These are phyloP conservation scores for Lasiosphaeria ovina DNA, from an alignment of 495 filamentous ascomycete genomes.

Conservation along the genomic window DNA sequence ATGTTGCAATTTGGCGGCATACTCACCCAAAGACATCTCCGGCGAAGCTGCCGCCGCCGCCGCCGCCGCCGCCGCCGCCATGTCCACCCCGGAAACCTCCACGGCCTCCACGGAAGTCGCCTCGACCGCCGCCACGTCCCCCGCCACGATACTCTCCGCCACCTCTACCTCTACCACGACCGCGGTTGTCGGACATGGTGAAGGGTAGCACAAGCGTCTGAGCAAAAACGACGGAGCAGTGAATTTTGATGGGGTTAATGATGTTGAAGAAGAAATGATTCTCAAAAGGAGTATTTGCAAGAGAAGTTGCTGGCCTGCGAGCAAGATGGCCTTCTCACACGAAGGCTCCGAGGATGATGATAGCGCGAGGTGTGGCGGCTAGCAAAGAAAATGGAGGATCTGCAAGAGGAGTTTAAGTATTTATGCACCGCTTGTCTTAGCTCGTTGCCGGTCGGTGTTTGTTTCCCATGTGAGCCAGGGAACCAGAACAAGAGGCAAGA, in stretches of 20 bases:
- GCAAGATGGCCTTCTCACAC: too few species aligned
- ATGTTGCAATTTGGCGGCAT: not conserved
- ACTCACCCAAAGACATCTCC: slow-evolving; percentile 37
- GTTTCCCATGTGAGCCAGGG: too few species aligned
- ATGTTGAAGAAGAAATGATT: not conserved
- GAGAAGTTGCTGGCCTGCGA: not conserved
- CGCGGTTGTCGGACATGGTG: slow-evolving; percentile 16
- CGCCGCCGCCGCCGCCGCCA: slow-evolving; percentile 22
- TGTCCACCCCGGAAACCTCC: slow-evolving; percentile 16
- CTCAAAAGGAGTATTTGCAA: not conserved
- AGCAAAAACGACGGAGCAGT: not conserved
- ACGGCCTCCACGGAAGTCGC: slow-evolving; percentile 26
- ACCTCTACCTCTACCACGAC: slow-evolving; percentile 16
- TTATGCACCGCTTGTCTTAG: too few species aligned
- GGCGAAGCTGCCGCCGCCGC: slow-evolving; percentile 27
- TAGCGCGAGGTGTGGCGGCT: too few species aligned
- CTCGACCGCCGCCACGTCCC: slow-evolving; percentile 21
- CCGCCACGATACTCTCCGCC: slow-evolving; percentile 11
- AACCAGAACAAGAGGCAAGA: too few species aligned
- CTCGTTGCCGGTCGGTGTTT: too few species aligned
- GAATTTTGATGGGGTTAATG: not conserved
- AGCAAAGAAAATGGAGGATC: too few species aligned
- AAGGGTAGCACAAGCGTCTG: not conserved
- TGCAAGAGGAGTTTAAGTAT: too few species aligned
- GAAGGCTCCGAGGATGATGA: too few species aligned